phyloP scores from a whole-genome alignment of 345 rosid species.

The Eucalyptus shirleyi region DNA sequence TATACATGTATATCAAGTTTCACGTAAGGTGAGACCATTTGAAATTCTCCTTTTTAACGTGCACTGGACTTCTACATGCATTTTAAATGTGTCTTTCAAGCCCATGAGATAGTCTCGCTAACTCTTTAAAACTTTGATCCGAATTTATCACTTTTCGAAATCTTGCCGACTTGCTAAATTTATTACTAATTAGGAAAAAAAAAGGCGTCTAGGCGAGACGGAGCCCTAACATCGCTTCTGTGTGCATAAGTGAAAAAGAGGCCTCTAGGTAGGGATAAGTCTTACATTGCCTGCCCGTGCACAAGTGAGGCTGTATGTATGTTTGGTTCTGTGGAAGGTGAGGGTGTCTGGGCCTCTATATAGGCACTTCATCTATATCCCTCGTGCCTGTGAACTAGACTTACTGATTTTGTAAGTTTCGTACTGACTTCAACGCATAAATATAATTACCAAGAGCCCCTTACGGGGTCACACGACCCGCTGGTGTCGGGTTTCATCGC shows the following conservation, averaged over 20 bases:
- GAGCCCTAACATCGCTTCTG: not conserved
- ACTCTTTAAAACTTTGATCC: not conserved
- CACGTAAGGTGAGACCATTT: not conserved
- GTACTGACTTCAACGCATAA: not conserved
- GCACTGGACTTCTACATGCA: not conserved
- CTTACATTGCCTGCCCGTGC: not conserved
- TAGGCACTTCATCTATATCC: not conserved
- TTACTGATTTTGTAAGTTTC: not conserved
- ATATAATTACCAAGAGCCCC: not conserved
- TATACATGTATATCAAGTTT: no score
- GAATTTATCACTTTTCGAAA: not conserved
- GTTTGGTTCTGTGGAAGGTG: not conserved
- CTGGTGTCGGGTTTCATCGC: no score
- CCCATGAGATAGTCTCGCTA: not conserved
- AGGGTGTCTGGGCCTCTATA: fast-evolving
- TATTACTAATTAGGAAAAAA: no score
- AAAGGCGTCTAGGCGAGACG: not conserved
- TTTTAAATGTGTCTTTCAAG: not conserved
- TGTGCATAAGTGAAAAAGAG: not conserved
- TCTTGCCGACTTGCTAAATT: not conserved
- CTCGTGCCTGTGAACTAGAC: not conserved
- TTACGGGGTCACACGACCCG: fast-evolving
- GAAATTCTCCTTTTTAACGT: not conserved
- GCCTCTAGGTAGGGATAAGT: not conserved
- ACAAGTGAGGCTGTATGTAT: not conserved